Evolutionary conservation across 2,329 filamentous ascomycete genomes (phyloP).

Genomic region (Fusarium praegraminearum): DNA sequence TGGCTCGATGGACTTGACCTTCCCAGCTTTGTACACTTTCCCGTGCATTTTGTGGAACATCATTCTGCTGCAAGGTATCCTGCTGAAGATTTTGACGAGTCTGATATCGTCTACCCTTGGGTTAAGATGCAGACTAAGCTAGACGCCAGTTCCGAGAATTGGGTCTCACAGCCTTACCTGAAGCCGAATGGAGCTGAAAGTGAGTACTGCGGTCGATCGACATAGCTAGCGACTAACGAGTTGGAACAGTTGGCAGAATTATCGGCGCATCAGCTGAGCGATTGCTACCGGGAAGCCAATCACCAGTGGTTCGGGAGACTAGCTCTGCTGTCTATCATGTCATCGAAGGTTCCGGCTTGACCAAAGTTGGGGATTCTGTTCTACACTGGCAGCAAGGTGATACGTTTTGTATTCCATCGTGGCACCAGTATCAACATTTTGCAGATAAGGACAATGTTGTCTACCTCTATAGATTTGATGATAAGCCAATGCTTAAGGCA

Average conservation of each 20-base stretch:
- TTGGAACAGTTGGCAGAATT: constrained; percentile 49
- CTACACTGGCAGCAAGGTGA: constrained; percentile 61
- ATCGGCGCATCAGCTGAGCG: constrained; percentile 62
- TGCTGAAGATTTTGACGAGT: constrained; percentile 55
- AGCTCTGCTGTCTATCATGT: constrained; percentile 66
- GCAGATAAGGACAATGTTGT: constrained; percentile 51
- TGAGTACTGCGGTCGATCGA: constrained; percentile 25
- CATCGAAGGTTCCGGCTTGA: constrained; percentile 59
- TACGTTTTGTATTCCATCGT: constrained; percentile 66
- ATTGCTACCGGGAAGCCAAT: constrained; percentile 53
- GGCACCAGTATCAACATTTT: constrained; percentile 63
- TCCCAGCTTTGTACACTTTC: constrained; percentile 62
- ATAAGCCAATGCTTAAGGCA: constrained; percentile 65
- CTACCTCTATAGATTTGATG: constrained; percentile 67
- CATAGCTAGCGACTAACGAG: fast-evolving
- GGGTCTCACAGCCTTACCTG: constrained; percentile 49
- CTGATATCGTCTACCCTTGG: constrained; percentile 64
- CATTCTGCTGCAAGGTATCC: constrained; percentile 61
- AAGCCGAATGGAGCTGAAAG: constrained; percentile 49
- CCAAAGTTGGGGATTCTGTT: constrained; percentile 54
- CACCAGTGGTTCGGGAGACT: constrained; percentile 60
- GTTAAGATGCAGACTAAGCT: constrained; percentile 56
- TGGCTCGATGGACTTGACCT: constrained; percentile 69
- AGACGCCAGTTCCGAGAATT: constrained; percentile 43
- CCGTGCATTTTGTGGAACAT: constrained; percentile 66